Percentiles rank a stretch among this genome's conserved stretches.
These are phyloP conservation scores for Fistulifera solaris DNA, from an alignment of 108 stramenopile genomes.

Conservation along the genomic window DNA sequence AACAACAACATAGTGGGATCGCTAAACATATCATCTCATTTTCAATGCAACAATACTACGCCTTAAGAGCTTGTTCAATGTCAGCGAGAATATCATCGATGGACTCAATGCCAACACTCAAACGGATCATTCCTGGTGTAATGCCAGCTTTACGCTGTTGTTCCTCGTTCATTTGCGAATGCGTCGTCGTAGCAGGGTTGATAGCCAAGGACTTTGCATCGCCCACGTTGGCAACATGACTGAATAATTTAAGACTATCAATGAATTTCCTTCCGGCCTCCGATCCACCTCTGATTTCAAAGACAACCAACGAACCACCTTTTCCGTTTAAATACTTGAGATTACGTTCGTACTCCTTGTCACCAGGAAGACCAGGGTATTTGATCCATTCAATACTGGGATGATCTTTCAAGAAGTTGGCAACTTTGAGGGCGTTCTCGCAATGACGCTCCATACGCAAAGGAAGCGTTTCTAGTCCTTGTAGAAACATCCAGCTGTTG, in stretches of 20 bases:
- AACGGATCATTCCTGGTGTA: constrained; percentile 63
- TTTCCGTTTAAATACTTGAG: constrained; percentile 70
- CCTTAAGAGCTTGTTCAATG: constrained; percentile 57
- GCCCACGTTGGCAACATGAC: constrained; percentile 91
- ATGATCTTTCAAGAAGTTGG: constrained; percentile 54
- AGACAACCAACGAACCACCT: constrained; percentile 66
- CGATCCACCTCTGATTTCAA: constrained; percentile 58
- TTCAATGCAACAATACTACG: too few relatives aligned
- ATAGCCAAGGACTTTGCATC: constrained; percentile 76
- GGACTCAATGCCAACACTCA: constrained; percentile 74
- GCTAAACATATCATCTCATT: too few relatives aligned
- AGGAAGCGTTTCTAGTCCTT: constrained; percentile 84
- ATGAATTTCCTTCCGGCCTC: constrained; percentile 66
- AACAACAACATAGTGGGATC: too few relatives aligned
- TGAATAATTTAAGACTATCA: constrained; percentile 47
- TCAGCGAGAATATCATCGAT: constrained; percentile 75
- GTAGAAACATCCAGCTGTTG: constrained; percentile 73
- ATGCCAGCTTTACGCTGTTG: constrained; percentile 62
- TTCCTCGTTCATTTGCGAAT: constrained; percentile 67
- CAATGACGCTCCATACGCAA: constrained; percentile 83
- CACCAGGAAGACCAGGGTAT: constrained; percentile 61
- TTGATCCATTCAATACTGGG: constrained; percentile 68
- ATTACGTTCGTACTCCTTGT: constrained; percentile 43
- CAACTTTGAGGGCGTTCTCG: constrained; percentile 74
- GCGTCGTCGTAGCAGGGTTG: constrained; percentile 85